Evolutionary conservation across 495 filamentous ascomycete species (phyloP), one percentile per base, ranked within the genome.

Genomic region (Bombardia bombarda): DNA sequence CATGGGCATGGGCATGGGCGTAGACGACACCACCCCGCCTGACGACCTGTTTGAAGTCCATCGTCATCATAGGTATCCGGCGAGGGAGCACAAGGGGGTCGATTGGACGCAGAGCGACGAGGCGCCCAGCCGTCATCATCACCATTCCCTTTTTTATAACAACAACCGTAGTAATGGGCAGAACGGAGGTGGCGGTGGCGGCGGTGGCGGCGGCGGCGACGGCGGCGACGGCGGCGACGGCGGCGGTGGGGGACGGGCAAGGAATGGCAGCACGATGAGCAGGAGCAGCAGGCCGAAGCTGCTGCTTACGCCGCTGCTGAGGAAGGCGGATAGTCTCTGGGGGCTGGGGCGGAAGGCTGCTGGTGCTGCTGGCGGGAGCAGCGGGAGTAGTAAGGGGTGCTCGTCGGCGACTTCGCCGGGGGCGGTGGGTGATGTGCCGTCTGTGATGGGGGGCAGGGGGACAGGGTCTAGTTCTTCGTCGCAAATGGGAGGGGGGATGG

Each of bases 91-190:
- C n/a, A n/a, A n/a, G n/a, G n/a, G 66, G 23, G 62, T 65, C 35
- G 68, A 72, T 48, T 72, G 68, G 68, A 63, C 65, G 40, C 65
- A 69, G 52, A 65, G 62, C 49, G 68, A 70, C 51, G 65, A 72
- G 56, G 10, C 17, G 4, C 24, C 32, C 19, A 31, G 18, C 7
- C 7, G 24, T 9, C 45, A 34, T n/a, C n/a, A n/a, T n/a, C n/a
- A n/a, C n/a, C n/a, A n/a, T n/a, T n/a, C n/a, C n/a, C n/a, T n/a
- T n/a, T n/a, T n/a, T n/a, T n/a, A n/a, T n/a, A n/a, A n/a, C n/a
- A n/a, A n/a, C n/a, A n/a, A n/a, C n/a, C n/a, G n/a, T n/a, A n/a
- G n/a, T n/a, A n/a, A n/a, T n/a, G n/a, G n/a, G n/a, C n/a, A n/a
- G n/a, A n/a, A n/a, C n/a, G n/a, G n/a, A n/a, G n/a, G n/a, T n/a